Conservation (phyloP, 2,329 filamentous ascomycete genomes). For the Fusarium burgessii region DNA sequence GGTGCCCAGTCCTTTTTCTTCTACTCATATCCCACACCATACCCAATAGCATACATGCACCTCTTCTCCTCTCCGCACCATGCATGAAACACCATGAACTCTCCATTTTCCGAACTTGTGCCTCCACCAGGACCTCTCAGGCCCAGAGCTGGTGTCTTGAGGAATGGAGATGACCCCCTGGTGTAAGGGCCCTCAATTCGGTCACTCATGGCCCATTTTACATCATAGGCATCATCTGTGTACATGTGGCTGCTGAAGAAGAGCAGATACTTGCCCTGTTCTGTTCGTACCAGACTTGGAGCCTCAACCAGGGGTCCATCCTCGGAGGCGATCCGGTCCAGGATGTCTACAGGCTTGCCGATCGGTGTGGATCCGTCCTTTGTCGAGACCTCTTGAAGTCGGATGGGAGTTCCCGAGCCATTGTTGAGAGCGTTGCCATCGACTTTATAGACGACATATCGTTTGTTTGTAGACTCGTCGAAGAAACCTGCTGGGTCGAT, state of each 20-base stretch:
- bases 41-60: slow-evolving; percentile 53
- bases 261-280: slow-evolving; percentile 66
- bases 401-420: slow-evolving; percentile 65
- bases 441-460: slow-evolving; percentile 74
- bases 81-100: slow-evolving; percentile 54
- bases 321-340: slow-evolving; percentile 55
- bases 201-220: slow-evolving; percentile 67
- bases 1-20: background rate
- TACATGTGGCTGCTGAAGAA: slow-evolving; percentile 74
- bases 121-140: slow-evolving; percentile 58
- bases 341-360: slow-evolving; percentile 61
- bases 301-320: slow-evolving; percentile 72
- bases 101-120: slow-evolving; percentile 49
- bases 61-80: slow-evolving; percentile 49
- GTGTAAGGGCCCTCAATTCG: slow-evolving; percentile 54
- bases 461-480: slow-evolving; percentile 62
- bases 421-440: slow-evolving; percentile 69
- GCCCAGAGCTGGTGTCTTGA: slow-evolving; percentile 54
- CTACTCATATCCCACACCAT: slow-evolving; percentile 22
- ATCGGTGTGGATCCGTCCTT: slow-evolving; percentile 64
- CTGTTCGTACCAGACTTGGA: slow-evolving; percentile 63
- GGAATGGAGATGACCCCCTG: slow-evolving; percentile 48
- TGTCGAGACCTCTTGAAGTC: slow-evolving; percentile 64
- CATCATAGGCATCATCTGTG: slow-evolving; percentile 65
- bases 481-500: slow-evolving; percentile 73